Base-by-base conservation (phyloP, 169 alveolate genomes). In the Cryptosporidium felis region DNA sequence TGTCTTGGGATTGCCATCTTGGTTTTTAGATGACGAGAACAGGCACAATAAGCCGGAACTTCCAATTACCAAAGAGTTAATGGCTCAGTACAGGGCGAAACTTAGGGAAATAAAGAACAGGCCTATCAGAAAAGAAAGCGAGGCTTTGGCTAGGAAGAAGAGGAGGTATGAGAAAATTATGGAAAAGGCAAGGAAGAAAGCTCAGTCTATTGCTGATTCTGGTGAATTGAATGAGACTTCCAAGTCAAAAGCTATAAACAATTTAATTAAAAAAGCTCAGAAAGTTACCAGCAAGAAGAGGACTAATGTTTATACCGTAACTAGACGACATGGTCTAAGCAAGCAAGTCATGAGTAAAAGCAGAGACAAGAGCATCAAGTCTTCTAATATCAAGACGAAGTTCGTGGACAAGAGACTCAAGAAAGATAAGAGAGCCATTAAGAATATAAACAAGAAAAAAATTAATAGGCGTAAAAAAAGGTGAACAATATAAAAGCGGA, bases 1-100 rank as follows among this genome's bases (percentile, higher is more conserved):
- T 60, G 85, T 80, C 90, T 81, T 89, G 90, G 93, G 94, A 30
- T 91, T 98, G 12, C 99, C 99, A 44, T 88, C 92, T 21, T 98
- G 99, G 99, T 98, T 98, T 89, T 88, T 88, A 14, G 99, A 97
- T 56, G 99, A 98, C 60, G 99, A 98, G 92, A 91, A 94, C 82
- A 92, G 89, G 80, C 96, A 95, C 91, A 94, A 94, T 88, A 93
- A 90, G 80, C 97, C 97, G 1, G 95, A 96, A 88, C 91, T 95
- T 34, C 99, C 99, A 2, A 91, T 98, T 26, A 96, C 99, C 49
- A 96, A 96, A 91, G 98, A 97, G 56, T 93, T 96, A 89, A 91
- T 97, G 93, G 85, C 88, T 63, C 96, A 95, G 41, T 98, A 97
- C 90, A 94, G 94, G 81, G 95, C 94, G 85, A 95, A 95, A 89